These are phyloP conservation scores for Syzygium syzygioides DNA, from an alignment of 441 rosid genomes.

Conservation along the genomic window DNA sequence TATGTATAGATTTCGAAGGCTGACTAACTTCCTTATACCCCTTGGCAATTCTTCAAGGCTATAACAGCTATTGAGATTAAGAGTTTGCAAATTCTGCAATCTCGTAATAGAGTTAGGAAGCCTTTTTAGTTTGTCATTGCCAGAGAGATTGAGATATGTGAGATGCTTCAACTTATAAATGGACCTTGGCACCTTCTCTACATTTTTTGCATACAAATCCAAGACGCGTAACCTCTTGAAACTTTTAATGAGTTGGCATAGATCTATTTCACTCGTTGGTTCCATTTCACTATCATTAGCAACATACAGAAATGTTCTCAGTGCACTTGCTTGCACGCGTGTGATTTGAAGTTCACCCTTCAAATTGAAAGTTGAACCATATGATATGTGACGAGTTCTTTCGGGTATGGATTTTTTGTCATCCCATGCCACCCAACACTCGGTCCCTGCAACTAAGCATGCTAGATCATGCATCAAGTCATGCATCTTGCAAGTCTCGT, in stretches of 20 bases:
- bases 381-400: background rate
- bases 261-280: background rate
- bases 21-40: background rate
- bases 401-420: fast-evolving
- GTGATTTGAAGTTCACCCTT: background rate
- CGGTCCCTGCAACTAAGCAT: fast-evolving
- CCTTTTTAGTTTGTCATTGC: fast-evolving
- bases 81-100: background rate
- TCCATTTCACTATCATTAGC: fast-evolving
- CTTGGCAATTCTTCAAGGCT: fast-evolving
- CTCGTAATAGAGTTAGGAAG: background rate
- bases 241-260: fast-evolving
- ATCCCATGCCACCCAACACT: background rate
- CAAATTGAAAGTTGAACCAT: background rate
- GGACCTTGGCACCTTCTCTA: background rate
- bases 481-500: background rate
- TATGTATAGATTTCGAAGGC: background rate
- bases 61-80: fast-evolving
- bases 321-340: fast-evolving
- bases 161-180: background rate
- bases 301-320: background rate
- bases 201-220: fast-evolving
- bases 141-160: fast-evolving
- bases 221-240: background rate
- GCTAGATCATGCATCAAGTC: background rate